phyloP scores from a whole-genome alignment of 352 stramenopile species.

The Phytophthora ramorum region DNA sequence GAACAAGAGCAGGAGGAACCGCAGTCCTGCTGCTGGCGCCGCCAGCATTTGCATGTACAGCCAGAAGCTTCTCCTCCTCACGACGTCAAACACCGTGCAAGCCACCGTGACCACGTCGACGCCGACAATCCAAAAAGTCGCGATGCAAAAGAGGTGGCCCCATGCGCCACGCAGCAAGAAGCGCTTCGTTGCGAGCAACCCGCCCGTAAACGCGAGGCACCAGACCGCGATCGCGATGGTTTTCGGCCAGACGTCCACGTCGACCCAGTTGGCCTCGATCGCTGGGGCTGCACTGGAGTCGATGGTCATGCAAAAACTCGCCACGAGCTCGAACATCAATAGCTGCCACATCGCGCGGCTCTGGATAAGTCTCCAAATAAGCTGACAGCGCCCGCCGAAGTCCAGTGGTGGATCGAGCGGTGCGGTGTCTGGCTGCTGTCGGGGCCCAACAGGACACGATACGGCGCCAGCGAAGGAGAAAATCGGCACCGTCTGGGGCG shows the following conservation, averaged over 20 bases:
- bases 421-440: background rate
- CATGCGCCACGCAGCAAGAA: constrained; percentile 67
- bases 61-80: constrained; percentile 60
- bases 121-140: constrained; percentile 61
- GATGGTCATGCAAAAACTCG: constrained; percentile 63
- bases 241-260: constrained; percentile 59
- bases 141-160: constrained; percentile 53
- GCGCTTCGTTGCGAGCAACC: constrained; percentile 60
- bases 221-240: constrained; percentile 55
- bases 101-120: constrained; percentile 59
- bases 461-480: constrained; percentile 16
- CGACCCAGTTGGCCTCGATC: constrained; percentile 70
- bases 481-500: constrained; percentile 16
- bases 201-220: constrained; percentile 58
- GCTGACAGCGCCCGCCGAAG: constrained; percentile 40
- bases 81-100: constrained; percentile 58
- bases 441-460: constrained; percentile 6
- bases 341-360: constrained; percentile 81
- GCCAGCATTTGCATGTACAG: constrained; percentile 60
- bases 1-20: constrained; percentile 61
- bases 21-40: constrained; percentile 48
- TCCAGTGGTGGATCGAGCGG: constrained; percentile 17
- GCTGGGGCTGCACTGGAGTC: constrained; percentile 49
- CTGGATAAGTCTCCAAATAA: constrained; percentile 73
- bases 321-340: constrained; percentile 69